Conservation (phyloP, 108 stramenopile species). For the Nitzschia putrida region DNA sequence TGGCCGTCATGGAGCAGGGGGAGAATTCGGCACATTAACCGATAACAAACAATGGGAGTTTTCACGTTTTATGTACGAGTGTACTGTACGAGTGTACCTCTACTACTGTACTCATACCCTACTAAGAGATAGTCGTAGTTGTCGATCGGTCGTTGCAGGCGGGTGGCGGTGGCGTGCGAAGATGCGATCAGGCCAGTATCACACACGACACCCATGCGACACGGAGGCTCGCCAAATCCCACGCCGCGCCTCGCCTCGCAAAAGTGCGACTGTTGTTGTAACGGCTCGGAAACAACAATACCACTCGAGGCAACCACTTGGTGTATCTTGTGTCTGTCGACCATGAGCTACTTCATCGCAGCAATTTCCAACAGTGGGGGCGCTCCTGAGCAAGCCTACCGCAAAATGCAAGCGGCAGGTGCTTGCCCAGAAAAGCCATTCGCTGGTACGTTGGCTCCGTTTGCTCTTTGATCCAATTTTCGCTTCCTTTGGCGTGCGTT, state of each 20-base stretch:
- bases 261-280: not conserved
- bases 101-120: too few species aligned
- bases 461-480: not conserved
- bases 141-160: too few species aligned
- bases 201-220: not conserved
- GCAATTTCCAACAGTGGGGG: slow-evolving; percentile 83
- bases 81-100: too few species aligned
- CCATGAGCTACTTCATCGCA: slow-evolving; percentile 79
- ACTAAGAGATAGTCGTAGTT: too few species aligned
- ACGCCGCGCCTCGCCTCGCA: not conserved
- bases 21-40: too few species aligned
- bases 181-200: too few species aligned
- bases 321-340: slow-evolving; percentile 11
- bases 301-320: not conserved
- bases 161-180: too few species aligned
- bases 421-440: slow-evolving; percentile 81
- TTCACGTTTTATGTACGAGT: too few species aligned
- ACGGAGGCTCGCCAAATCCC: slow-evolving; percentile 7
- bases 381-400: slow-evolving; percentile 86
- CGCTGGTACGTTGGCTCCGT: slow-evolving; percentile 52
- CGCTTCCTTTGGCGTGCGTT: slow-evolving; percentile 9
- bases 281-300: slow-evolving; percentile 1
- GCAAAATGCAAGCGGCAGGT: slow-evolving; percentile 86
- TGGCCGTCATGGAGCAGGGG: too few species aligned
- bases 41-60: too few species aligned